phyloP scores from a whole-genome alignment of 2,329 filamentous ascomycete species.

The Nemania sp. region DNA sequence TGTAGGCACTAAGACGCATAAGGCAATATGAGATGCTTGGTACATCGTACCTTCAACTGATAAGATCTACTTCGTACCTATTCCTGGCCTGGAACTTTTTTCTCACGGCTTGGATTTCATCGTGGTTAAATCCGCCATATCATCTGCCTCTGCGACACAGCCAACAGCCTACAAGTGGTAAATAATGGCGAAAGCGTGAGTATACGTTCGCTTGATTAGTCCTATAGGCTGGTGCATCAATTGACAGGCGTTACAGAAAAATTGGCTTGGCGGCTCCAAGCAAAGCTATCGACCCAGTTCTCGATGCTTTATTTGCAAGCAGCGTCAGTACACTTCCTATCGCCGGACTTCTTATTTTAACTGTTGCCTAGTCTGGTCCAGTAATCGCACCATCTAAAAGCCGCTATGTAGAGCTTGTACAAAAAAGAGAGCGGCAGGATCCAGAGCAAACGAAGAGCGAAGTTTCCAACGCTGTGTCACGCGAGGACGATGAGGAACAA shows the following conservation, averaged over 20 bases:
- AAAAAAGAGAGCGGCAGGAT: conserved; percentile 41
- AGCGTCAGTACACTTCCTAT: conserved; percentile 61
- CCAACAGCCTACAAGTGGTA: conserved; percentile 1
- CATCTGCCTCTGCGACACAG: conserved; percentile 5
- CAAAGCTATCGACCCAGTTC: conserved; percentile 67
- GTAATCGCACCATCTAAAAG: conserved; percentile 50
- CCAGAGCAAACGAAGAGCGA: conserved; percentile 23
- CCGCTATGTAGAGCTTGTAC: conserved; percentile 47
- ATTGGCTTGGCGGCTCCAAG: conserved; percentile 48
- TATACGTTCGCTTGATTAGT: not conserved
- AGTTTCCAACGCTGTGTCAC: conserved; percentile 1
- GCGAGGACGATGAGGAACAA: conserved; percentile 41
- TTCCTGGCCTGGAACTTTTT: conserved; percentile 28
- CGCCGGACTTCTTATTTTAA: conserved; percentile 3
- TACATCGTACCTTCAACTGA: not conserved
- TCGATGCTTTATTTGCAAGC: conserved; percentile 70
- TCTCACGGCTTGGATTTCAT: conserved; percentile 7
- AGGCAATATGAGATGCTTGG: not conserved
- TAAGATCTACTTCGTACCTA: not conserved
- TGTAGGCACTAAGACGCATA: not conserved
- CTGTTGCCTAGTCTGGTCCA: conserved; percentile 51
- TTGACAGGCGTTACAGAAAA: conserved; percentile 41
- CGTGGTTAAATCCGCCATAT: not conserved
- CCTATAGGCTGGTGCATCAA: not conserved
- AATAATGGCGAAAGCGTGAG: conserved; percentile 41